A percentile compares a stretch with the other conserved stretches of the same genome.
These are phyloP conservation scores for Fusarium circinatum DNA, from an alignment of 2,329 filamentous ascomycete genomes.

Conservation along the genomic window DNA sequence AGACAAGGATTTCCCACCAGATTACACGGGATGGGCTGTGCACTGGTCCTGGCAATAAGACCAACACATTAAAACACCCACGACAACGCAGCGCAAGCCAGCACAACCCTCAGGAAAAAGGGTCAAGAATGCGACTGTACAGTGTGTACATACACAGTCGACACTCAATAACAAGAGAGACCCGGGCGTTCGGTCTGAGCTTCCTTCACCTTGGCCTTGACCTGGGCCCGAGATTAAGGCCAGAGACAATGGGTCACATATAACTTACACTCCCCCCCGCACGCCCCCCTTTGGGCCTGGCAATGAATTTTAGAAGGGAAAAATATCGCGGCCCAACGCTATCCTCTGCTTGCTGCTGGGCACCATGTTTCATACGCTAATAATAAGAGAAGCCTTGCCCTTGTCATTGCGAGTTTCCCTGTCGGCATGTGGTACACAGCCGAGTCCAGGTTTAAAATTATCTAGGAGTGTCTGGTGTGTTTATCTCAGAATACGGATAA, in stretches of 20 bases:
- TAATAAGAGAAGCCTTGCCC: constrained; percentile 38
- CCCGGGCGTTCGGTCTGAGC: constrained; percentile 42
- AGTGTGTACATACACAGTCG: constrained; percentile 31
- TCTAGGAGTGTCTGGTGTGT: constrained; percentile 29
- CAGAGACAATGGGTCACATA: constrained; percentile 38
- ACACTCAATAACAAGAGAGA: constrained; percentile 5
- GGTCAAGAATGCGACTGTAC: constrained; percentile 32
- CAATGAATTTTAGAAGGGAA: constrained; percentile 20
- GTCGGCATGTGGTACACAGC: constrained; percentile 40
- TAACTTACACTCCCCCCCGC: constrained; percentile 25
- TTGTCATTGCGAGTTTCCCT: constrained; percentile 35
- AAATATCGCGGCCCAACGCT: constrained; percentile 40
- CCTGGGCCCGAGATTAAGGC: constrained; percentile 44
- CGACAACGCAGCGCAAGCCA: constrained; percentile 29
- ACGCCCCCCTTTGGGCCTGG: constrained; percentile 36
- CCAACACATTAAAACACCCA: constrained; percentile 10
- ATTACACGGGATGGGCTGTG: not conserved
- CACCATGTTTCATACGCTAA: constrained; percentile 45
- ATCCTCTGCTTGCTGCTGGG: constrained; percentile 33
- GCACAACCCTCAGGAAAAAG: constrained; percentile 19
- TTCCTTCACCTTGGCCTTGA: constrained; percentile 39
- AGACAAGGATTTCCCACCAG: constrained; percentile 30
- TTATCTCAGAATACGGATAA: constrained; percentile 33
- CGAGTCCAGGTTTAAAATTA: constrained; percentile 35
- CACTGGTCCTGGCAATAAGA: constrained; percentile 15